Conservation (phyloP, 2,329 filamentous ascomycete species). For the Verticillium isaacii region DNA sequence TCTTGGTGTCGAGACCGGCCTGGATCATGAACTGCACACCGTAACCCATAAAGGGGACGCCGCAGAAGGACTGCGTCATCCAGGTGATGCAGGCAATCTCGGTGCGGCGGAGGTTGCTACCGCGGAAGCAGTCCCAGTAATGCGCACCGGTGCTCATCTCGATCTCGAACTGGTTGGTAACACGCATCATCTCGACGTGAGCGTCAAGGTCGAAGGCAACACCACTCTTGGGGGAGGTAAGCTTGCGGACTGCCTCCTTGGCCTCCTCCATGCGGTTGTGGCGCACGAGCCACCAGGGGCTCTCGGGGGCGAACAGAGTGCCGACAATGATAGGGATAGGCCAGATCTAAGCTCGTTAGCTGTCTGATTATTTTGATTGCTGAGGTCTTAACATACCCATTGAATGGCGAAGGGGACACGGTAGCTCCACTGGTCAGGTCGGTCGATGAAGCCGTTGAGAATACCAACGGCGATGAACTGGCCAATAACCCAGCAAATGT, state of each 20-base stretch:
- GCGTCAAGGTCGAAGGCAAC: slow-evolving; percentile 38
- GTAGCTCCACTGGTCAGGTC: slow-evolving; percentile 41
- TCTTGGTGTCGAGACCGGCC: slow-evolving; percentile 37
- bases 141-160: slow-evolving; percentile 33
- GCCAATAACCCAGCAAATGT: slow-evolving; percentile 43
- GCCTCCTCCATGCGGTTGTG: slow-evolving; percentile 36
- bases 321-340: slow-evolving; percentile 40
- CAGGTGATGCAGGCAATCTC: slow-evolving; percentile 46
- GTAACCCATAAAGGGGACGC: slow-evolving; percentile 41
- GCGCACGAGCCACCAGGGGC: slow-evolving; percentile 46
- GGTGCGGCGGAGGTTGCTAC: slow-evolving; percentile 45
- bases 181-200: slow-evolving; percentile 48
- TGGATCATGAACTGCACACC: slow-evolving; percentile 25
- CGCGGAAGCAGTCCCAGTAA: slow-evolving; percentile 49
- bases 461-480: slow-evolving; percentile 47
- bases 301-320: slow-evolving; percentile 41
- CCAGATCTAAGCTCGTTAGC: slow-evolving; percentile 25
- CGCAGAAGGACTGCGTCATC: slow-evolving; percentile 43
- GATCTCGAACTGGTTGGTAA: slow-evolving; percentile 47
- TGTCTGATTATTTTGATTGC: neutral
- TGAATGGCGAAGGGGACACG: slow-evolving; percentile 46
- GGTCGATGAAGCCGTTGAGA: slow-evolving; percentile 33
- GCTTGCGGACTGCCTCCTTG: slow-evolving; percentile 31
- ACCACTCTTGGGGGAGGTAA: slow-evolving; percentile 30
- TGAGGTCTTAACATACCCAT: slow-evolving; percentile 26